Conservation (phyloP, 169 alveolate species). For the Plasmodium vinckei region DNA sequence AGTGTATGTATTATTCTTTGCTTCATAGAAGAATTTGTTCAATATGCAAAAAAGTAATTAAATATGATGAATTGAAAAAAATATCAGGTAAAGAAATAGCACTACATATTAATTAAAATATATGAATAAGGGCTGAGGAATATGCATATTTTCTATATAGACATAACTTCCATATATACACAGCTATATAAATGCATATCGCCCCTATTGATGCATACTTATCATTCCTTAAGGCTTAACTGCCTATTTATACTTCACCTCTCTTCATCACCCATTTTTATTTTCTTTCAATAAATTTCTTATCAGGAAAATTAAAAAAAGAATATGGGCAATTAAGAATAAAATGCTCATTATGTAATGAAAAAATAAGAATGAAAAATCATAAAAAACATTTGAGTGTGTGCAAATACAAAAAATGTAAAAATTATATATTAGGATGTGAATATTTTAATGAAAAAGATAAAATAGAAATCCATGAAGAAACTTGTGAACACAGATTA, state of each 20-base stretch:
- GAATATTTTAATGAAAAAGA: slow-evolving; percentile 65
- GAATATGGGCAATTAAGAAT: slow-evolving; percentile 71
- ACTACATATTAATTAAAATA: background rate
- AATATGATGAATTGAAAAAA: slow-evolving; percentile 36
- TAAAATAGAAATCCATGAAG: slow-evolving; percentile 58
- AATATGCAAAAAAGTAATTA: slow-evolving; percentile 53
- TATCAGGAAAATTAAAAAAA: slow-evolving; percentile 35
- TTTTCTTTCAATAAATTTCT: background rate
- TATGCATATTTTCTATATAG: too few species aligned
- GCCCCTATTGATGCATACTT: too few species aligned
- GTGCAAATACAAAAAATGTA: slow-evolving; percentile 66
- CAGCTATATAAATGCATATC: too few species aligned
- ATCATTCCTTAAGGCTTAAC: too few species aligned
- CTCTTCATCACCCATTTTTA: too few species aligned
- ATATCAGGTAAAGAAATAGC: slow-evolving; percentile 38
- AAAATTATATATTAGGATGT: slow-evolving; percentile 74
- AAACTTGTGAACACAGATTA: slow-evolving; percentile 69
- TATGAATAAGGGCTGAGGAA: too few species aligned
- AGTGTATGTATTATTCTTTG: slow-evolving; percentile 70
- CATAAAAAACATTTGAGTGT: slow-evolving; percentile 33
- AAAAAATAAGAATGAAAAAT: slow-evolving; percentile 51
- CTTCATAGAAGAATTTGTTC: slow-evolving; percentile 69
- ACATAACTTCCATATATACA: too few species aligned
- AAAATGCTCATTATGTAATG: slow-evolving; percentile 46
- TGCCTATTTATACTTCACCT: too few species aligned